Conservation (phyloP, 352 stramenopile genomes). For the Thalassiosira livingstoniorum region DNA sequence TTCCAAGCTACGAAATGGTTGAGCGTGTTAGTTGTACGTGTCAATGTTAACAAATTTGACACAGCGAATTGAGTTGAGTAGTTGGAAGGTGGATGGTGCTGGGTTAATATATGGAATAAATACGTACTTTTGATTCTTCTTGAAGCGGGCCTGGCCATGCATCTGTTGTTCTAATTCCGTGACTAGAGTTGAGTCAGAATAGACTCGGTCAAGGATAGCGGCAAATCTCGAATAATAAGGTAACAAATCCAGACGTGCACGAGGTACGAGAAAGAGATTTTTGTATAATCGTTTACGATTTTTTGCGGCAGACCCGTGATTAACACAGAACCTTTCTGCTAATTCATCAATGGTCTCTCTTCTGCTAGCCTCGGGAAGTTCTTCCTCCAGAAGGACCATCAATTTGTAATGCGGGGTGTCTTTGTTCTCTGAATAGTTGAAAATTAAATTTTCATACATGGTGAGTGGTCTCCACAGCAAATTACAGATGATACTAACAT, state of each 20-base stretch:
- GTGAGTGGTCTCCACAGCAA: too few relatives aligned
- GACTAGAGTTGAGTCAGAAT: constrained; percentile 91
- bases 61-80: too few relatives aligned
- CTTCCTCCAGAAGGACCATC: constrained; percentile 91
- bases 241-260: constrained; percentile 93
- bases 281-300: constrained; percentile 91
- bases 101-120: too few relatives aligned
- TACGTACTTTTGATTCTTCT: constrained; percentile 96
- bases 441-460: constrained; percentile 11
- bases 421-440: constrained; percentile 74
- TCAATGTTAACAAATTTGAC: too few relatives aligned
- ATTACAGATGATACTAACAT: too few relatives aligned
- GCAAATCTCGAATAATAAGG: constrained; percentile 94
- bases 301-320: constrained; percentile 91
- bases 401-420: constrained; percentile 90
- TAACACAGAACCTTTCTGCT: constrained; percentile 95
- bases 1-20: too few relatives aligned
- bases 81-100: too few relatives aligned
- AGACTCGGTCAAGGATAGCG: constrained; percentile 91
- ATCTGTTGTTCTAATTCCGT: constrained; percentile 94
- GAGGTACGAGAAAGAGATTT: constrained; percentile 93
- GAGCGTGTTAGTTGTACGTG: too few relatives aligned
- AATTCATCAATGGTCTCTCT: constrained; percentile 95
- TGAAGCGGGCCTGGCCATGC: constrained; percentile 89
- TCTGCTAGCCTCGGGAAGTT: constrained; percentile 94